Evolutionary conservation across 2,329 filamentous ascomycete genomes (phyloP), one percentile per base, ranked within the genome.

Genomic region (Arthroderma uncinatum): DNA sequence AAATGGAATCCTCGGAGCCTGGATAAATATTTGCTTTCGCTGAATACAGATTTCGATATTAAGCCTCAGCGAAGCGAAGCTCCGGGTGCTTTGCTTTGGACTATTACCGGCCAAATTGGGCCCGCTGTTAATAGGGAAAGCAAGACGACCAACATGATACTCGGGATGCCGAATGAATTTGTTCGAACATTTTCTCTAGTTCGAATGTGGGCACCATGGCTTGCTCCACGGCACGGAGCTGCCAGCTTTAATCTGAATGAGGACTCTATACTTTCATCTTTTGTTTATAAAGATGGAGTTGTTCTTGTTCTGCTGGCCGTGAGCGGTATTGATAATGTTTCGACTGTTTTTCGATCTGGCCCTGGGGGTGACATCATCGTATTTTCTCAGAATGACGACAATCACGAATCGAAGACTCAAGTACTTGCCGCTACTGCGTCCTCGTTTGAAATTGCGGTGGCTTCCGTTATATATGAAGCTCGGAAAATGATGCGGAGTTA

Each of bases 401-500:
- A 74, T 0, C 67, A 76, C 1, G 65, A 77, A 8, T 79, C 82
- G 2, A 74, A 75, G 4, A 81, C 83, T 4, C 80, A 78, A 12
- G 74, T 94, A 9, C 70, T 95, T 5, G 83, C 86, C 12, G 84
- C 89, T 2, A 81, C 86, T 1, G 86, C 87, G 0, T 78, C 85
- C 48, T 77, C 81, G 37, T 87, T 94, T 62, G 88, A 94, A 60
- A 78, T 82, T 56, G 86, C 88, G 1, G 83, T 89, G 64, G 85
- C 87, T 36, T 85, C 90, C 12, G 84, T 86, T 6, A 87, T 95
- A 79, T 95, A 95, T 63, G 85, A 95, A 65, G 87, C 91, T n/a
- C 81, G 91, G 33, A 83, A 81, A 59, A 65, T 87, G 2, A 76
- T 86, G 7, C 64, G 64, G 33, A 14, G 67, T 66, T 14, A 70